phyloP scores from a whole-genome alignment of 2,329 filamentous ascomycete species.

The Aureobasidium lini region DNA sequence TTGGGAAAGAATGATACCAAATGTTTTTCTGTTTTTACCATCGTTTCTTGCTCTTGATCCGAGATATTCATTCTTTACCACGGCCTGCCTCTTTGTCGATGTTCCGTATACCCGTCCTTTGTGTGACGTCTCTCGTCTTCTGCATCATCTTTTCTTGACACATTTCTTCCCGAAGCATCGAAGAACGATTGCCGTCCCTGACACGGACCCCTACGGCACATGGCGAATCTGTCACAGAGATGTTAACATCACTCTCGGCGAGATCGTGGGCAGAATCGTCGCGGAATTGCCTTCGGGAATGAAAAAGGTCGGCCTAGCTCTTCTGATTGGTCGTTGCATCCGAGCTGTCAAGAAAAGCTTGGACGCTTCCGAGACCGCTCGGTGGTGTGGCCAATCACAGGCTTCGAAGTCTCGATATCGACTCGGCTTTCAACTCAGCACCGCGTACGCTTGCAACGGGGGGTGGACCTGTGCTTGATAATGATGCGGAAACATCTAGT shows the following conservation, averaged over 20 bases:
- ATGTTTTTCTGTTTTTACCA: too few relatives aligned
- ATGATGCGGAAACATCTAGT: conserved; percentile 3
- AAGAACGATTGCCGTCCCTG: neutral
- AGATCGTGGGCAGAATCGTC: conserved; percentile 1
- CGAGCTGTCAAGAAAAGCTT: neutral
- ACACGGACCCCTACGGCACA: conserved; percentile 2
- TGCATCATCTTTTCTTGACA: too few relatives aligned
- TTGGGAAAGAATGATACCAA: too few relatives aligned
- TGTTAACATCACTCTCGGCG: neutral
- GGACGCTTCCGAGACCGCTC: neutral
- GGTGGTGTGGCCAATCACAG: neutral
- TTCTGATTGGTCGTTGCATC: neutral
- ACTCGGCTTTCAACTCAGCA: neutral
- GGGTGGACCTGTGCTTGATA: conserved; percentile 5
- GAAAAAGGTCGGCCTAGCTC: neutral
- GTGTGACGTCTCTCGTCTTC: too few relatives aligned
- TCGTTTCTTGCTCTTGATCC: too few relatives aligned
- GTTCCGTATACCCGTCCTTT: too few relatives aligned
- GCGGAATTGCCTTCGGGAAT: conserved; percentile 3
- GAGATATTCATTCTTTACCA: too few relatives aligned
- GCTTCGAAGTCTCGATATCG: neutral
- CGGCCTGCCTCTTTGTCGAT: too few relatives aligned
- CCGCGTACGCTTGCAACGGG: neutral
- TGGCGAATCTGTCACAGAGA: conserved; percentile 1
- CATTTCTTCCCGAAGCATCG: too few relatives aligned